Base-by-base conservation (phyloP, 495 filamentous ascomycete species). In the Pseudoneurospora amorphoporcata region DNA sequence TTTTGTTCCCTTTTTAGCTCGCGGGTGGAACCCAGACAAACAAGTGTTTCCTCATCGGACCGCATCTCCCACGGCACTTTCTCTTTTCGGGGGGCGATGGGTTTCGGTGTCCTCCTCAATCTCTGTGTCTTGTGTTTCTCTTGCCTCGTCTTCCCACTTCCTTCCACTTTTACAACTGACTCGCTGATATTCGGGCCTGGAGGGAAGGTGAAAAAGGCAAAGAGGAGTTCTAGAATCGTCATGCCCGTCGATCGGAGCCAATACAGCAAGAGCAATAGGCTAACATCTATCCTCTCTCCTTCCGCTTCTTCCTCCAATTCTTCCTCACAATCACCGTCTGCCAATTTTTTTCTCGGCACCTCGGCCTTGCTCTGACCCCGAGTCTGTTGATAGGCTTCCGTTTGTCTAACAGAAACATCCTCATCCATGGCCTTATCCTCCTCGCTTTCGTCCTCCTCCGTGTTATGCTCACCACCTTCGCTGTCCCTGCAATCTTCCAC, bases 191-290 rank as follows among this genome's bases (percentile, higher is more conserved):
- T 0, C 8, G 42, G 42, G 8, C 16, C 42, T 45, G 42, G 2
- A 45, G 17, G 42, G 17, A 45, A 45, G 42, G 42, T 45, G 42
- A n/a, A 45, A 9, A 69, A 32, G 29, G 69, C 69, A 32, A 32
- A 32, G 58, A 40, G 58, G n/a, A 72, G 29, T 17, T 17, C 40
- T 35, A 38, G 10, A 17, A 74, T 40, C 41, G 71, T 37, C 32
- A 72, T 71, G 35, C 58, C 69, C 58, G 38, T 23, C 68, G 39
- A 40, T 14, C 68, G 37, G 9, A 73, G 38, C 68, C 68, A 74
- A 10, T 19, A 37, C 32, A 74, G 32, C 70, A 72, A n/a, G 14
- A 74, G 42, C 42, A 45, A 45, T 4, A 45, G 42, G 42, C 42
- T 17, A 45, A 45, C 42, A 45, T 45, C 17, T 58, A 35, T 65